Evolutionary conservation across 192 early-diverging fungal genomes (phyloP).

Genomic region (Entomortierella parvispora): DNA sequence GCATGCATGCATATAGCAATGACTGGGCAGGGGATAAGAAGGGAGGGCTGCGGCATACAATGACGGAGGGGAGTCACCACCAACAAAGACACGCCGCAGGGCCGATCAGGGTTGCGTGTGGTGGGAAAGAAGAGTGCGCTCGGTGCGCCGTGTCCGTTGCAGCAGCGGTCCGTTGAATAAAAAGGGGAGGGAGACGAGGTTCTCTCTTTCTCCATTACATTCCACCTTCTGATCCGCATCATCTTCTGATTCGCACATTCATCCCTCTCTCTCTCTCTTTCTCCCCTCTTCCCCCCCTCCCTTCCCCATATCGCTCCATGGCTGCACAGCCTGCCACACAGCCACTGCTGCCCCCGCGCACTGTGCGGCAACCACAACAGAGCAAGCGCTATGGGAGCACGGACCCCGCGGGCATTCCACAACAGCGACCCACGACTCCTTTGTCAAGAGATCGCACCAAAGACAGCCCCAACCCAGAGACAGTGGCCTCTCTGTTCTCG

Average conservation of each 20-base stretch:
- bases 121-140: no score
- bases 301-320: no score
- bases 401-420: background rate
- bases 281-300: background rate
- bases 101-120: no score
- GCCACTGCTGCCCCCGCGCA: background rate
- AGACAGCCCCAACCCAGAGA: conserved; percentile 16
- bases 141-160: no score
- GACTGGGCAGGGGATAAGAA: no score
- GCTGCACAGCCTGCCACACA: background rate
- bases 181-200: background rate
- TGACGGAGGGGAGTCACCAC: background rate
- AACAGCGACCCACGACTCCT: background rate
- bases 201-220: background rate
- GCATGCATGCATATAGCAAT: background rate
- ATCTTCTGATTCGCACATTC: background rate
- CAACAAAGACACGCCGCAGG: background rate
- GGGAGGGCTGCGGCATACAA: no score
- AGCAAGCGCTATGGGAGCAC: background rate
- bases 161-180: no score
- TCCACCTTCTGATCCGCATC: background rate
- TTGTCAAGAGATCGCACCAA: background rate
- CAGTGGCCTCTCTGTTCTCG: conserved; percentile 28
- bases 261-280: background rate
- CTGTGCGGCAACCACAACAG: background rate